Evolutionary conservation across 139 green algal genomes (phyloP), one percentile per base, ranked within the genome.

Genomic region (Tetraselmis chui): DNA sequence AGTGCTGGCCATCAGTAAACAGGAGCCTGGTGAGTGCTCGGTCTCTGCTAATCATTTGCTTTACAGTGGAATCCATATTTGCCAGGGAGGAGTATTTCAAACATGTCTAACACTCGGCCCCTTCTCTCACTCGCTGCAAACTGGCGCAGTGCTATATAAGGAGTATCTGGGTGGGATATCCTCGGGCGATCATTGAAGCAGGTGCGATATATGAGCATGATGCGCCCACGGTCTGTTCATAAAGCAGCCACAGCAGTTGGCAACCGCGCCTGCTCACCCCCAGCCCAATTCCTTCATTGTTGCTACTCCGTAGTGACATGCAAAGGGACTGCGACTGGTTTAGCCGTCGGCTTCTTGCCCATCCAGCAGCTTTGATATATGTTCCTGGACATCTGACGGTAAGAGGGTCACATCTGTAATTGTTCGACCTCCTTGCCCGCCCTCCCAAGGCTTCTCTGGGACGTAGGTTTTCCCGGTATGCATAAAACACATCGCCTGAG

Each of bases 391-490:
- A 1, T 81, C 67, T 5, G 31, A 26, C 32, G 89, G 58, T 78
- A 92, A 81, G 75, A 82, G 81, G 26, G 28, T 24, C 25, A 78
- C 79, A 18, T 75, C 30, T 1, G 18, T 23, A 23, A 86, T 23
- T 5, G 45, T 67, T 5, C 45, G 45, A 18, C 45, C 45, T 18
- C 18, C 11, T 5, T 67, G 45, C 11, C 76, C 76, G 0, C 30
- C 28, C 28, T 87, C 81, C 89, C 89, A 94, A 25, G 91, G 91
- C 59, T 93, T 92, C 23, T 84, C 30, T 0, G 83, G 83, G 28
- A 93, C 81, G 30, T 58, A 91, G 2, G 85, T 82, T 23, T 28
- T 26, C 1, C 91, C 89, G 2, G 82, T 84, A 28, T 92, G 84
- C 29, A 87, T 0, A 29, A 94, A 92, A 29, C 83, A 87, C 31